Evolutionary conservation across 352 stramenopile genomes (phyloP), one percentile per base, ranked within the genome.

Genomic region (Globisporangium spiculum): DNA sequence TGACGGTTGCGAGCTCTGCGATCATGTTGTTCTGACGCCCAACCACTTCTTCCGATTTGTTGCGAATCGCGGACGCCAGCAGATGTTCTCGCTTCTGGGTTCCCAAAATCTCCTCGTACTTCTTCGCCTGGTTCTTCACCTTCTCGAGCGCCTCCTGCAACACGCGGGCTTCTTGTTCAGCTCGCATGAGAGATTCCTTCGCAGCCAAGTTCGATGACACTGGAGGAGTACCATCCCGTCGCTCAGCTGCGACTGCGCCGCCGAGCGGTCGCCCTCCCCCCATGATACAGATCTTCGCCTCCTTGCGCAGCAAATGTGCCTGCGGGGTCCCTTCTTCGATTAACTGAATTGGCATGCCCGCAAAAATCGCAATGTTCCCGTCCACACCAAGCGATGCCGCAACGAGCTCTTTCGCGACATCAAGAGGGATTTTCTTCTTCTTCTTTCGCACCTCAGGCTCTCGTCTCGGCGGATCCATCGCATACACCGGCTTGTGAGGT

Each of bases 1-100:
- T 93, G 9, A 85, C 81, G 58, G 75, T 82, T 7, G 78, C 75
- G 48, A 96, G 73, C 53, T 96, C 86, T 44, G 86, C 80, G 54
- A 96, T 88, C 68, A 96, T 71, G 36, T 91, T 91, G 72, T 96
- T 96, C 66, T 94, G 86, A 22, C 85, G 83, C 52, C 81, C 78
- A 20, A 96, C 82, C 20, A 96, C 75, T 38, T 93, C 86, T 67
- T 89, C 68, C 24, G 84, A 80, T 55, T 94, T 94, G 77, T 92
- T 80, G 27, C 72, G 75, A 46, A 81, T 89, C n/a, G 88, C 88
- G 34, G 88, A 73, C 18, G 80, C 84, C 44, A 96, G 63, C 58
- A 96, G 76, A 59, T 80, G 75, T 60, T 94, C 85, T 1, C 76
- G 73, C 30, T 90, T 89, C 68, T 96, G 86, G 26, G 78, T 69